Evolutionary conservation across 2,329 filamentous ascomycete species (phyloP).

Genomic region (Penicillium verrucosum): DNA sequence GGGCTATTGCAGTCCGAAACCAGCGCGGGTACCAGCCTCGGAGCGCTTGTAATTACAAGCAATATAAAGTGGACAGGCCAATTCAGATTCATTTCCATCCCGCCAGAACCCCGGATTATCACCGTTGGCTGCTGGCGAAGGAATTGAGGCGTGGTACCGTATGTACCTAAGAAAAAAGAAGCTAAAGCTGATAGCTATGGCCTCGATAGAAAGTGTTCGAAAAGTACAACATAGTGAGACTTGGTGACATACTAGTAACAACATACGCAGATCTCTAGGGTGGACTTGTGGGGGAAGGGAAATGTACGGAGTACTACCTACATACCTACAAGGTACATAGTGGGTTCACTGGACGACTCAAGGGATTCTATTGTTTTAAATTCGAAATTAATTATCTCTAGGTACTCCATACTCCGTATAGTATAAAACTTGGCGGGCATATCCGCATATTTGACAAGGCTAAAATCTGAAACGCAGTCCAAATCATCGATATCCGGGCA

Average conservation of each 20-base stretch:
- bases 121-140: not conserved
- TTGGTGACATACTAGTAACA: not conserved
- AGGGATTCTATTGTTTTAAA: not conserved
- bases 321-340: too few relatives aligned
- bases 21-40: not conserved
- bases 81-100: not conserved
- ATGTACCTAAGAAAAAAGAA: not conserved
- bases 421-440: slow-evolving; percentile 1
- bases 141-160: not conserved
- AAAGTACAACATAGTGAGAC: not conserved
- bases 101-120: slow-evolving; percentile 2
- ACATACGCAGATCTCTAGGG: not conserved
- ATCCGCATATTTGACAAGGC: slow-evolving; percentile 19
- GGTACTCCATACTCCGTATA: not conserved
- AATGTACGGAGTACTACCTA: not conserved
- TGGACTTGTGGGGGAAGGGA: not conserved
- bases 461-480: slow-evolving; percentile 21
- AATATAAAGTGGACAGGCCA: not conserved
- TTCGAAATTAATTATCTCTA: not conserved
- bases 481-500: slow-evolving; percentile 9
- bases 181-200: not conserved
- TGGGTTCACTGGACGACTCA: not conserved
- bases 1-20: not conserved
- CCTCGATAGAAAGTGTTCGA: not conserved
- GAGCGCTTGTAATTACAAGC: not conserved